Conservation (phyloP, 2,329 filamentous ascomycete species). For the Neofusicoccum laricinum region DNA sequence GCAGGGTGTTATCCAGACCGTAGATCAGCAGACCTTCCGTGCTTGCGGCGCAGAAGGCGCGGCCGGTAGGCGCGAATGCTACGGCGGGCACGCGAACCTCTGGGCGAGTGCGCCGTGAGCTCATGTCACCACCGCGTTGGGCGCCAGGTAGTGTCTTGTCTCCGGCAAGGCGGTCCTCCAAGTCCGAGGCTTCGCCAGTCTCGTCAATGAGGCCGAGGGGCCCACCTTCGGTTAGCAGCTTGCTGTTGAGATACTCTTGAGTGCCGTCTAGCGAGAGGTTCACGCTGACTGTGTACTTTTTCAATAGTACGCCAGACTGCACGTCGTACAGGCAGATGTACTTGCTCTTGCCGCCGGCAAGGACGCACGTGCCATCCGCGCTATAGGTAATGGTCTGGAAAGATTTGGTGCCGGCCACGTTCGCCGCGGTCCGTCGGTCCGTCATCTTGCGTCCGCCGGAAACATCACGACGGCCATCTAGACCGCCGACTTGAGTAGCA, state of each 20-base stretch:
- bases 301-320: conserved; percentile 82
- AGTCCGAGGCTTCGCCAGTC: conserved; percentile 81
- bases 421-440: conserved; percentile 88
- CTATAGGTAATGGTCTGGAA: conserved; percentile 89
- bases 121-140: conserved; percentile 83
- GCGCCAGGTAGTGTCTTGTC: conserved; percentile 80
- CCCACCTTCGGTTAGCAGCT: conserved; percentile 84
- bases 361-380: conserved; percentile 82
- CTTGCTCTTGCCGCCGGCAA: conserved; percentile 95
- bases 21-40: conserved; percentile 95
- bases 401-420: conserved; percentile 82
- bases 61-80: conserved; percentile 83
- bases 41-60: conserved; percentile 88
- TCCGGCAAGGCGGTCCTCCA: conserved; percentile 66
- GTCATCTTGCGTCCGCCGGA: conserved; percentile 87
- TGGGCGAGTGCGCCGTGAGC: conserved; percentile 69
- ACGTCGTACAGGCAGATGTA: conserved; percentile 98
- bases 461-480: conserved; percentile 88
- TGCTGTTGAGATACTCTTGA: conserved; percentile 95
- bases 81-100: conserved; percentile 83
- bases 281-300: conserved; percentile 92
- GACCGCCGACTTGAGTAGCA: conserved; percentile 76
- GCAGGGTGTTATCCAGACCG: conserved; percentile 76
- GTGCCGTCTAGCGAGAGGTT: conserved; percentile 96
- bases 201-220: conserved; percentile 82